phyloP scores from a whole-genome alignment of 495 filamentous ascomycete species.

The Elaphomyces granulatus region DNA sequence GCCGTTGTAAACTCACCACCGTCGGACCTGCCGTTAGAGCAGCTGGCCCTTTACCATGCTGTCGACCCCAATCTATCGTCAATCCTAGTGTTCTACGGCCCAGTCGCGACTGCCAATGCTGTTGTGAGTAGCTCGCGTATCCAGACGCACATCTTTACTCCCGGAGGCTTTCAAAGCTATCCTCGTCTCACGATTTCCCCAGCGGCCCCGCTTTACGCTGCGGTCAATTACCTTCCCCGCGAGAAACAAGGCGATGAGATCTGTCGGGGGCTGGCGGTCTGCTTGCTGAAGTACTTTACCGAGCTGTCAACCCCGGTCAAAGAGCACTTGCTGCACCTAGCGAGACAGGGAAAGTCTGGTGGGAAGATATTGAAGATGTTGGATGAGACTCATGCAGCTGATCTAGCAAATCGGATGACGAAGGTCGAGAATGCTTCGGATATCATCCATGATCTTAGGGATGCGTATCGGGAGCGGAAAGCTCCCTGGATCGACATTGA shows the following conservation, averaged over 20 bases:
- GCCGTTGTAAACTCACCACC: conserved; percentile 17
- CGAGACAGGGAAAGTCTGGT: conserved; percentile 19
- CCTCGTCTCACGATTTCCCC: conserved; percentile 84
- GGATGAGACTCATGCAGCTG: conserved; percentile 82
- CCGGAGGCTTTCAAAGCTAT: conserved; percentile 76
- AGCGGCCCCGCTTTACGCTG: conserved; percentile 85
- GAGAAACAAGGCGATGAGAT: conserved; percentile 90
- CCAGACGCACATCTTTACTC: conserved; percentile 79
- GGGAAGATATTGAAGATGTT: conserved; percentile 50
- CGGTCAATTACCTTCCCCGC: conserved; percentile 79
- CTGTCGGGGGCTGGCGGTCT: conserved; percentile 77
- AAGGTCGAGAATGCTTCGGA: conserved; percentile 60
- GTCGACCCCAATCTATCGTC: conserved; percentile 64
- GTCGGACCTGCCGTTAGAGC: conserved; percentile 51
- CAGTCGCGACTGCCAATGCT: conserved; percentile 68
- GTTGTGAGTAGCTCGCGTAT: conserved; percentile 81
- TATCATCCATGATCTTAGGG: conserved; percentile 52
- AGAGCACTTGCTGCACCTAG: conserved; percentile 31
- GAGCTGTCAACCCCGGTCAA: conserved; percentile 70
- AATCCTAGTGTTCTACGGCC: conserved; percentile 72
- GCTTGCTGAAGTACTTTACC: conserved; percentile 81
- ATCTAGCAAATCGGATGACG: conserved; percentile 69
- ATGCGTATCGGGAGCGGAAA: conserved; percentile 60
- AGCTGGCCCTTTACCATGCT: conserved; percentile 66
- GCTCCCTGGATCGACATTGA: conserved; percentile 79